Percentiles rank a stretch among this genome's conserved stretches.
Evolutionary conservation across 108 stramenopile genomes (phyloP).

Genomic region (Epithemia pelagica): DNA sequence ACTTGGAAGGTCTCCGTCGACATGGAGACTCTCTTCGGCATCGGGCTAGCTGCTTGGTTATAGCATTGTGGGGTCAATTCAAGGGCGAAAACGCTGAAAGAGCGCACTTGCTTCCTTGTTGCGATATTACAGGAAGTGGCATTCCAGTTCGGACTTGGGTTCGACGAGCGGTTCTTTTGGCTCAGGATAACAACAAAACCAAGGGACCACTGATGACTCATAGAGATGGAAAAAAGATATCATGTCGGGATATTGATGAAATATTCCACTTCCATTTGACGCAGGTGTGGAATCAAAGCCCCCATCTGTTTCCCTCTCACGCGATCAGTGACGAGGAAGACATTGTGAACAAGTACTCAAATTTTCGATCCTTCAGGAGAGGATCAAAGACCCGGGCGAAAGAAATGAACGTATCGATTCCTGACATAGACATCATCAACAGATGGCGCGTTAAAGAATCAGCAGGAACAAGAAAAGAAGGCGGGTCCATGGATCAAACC

Average conservation of each 20-base stretch:
- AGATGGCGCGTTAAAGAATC: not conserved
- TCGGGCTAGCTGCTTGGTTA: not conserved
- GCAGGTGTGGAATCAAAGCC: not conserved
- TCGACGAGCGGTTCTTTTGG: not conserved
- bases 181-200: not conserved
- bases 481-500: not conserved
- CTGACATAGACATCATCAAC: not conserved
- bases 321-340: not conserved
- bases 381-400: not conserved
- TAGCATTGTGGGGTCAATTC: not conserved
- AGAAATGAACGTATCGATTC: not conserved
- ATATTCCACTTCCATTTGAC: not conserved
- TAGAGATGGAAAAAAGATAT: not conserved
- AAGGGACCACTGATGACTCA: not conserved
- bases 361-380: not conserved
- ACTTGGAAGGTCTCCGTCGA: not conserved
- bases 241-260: not conserved
- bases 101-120: not conserved
- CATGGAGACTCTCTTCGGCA: not conserved
- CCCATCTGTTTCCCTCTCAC: not conserved
- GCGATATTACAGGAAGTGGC: not conserved
- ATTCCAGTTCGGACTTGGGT: not conserved
- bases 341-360: not conserved
- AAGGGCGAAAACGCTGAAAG: not conserved
- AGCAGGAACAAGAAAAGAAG: not conserved